Evolutionary conservation across 768 basidiomycete species (phyloP).

Genomic region (Leccinum ochraceum): DNA sequence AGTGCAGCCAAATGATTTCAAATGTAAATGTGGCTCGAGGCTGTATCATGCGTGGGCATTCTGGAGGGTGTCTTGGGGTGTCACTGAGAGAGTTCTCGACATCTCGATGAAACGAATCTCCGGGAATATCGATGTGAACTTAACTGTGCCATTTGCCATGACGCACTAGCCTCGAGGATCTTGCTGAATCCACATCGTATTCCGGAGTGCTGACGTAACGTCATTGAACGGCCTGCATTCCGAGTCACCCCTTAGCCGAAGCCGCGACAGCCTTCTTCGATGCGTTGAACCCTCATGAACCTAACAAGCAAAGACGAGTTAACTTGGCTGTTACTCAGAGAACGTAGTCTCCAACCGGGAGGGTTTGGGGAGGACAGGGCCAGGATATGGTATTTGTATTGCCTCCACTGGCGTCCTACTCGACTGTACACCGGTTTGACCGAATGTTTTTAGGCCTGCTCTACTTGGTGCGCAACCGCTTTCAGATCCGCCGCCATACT

Average conservation of each 20-base stretch:
- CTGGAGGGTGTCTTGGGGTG: neutral
- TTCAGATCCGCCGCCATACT: conserved; percentile 35
- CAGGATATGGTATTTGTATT: conserved; percentile 52
- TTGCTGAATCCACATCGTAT: neutral
- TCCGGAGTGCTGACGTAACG: conserved; percentile 24
- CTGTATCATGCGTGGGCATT: neutral
- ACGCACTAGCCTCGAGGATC: neutral
- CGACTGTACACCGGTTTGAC: conserved; percentile 22
- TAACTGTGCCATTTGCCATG: neutral
- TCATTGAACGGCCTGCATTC: neutral
- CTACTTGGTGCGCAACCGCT: conserved; percentile 41
- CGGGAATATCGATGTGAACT: neutral
- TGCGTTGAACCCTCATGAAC: conserved; percentile 24
- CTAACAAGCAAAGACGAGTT: conserved; percentile 24
- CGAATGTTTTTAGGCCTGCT: conserved; percentile 22
- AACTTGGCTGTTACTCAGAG: conserved; percentile 50
- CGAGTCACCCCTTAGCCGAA: neutral
- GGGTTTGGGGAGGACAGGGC: conserved; percentile 62
- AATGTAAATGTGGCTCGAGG: neutral
- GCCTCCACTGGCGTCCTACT: conserved; percentile 5
- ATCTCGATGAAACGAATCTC: neutral
- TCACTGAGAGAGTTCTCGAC: neutral
- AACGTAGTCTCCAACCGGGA: conserved; percentile 52
- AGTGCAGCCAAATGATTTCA: neutral
- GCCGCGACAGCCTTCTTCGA: conserved; percentile 3